Base-by-base conservation (phyloP, 2,329 filamentous ascomycete genomes). In the Thermochaetoides dissita region DNA sequence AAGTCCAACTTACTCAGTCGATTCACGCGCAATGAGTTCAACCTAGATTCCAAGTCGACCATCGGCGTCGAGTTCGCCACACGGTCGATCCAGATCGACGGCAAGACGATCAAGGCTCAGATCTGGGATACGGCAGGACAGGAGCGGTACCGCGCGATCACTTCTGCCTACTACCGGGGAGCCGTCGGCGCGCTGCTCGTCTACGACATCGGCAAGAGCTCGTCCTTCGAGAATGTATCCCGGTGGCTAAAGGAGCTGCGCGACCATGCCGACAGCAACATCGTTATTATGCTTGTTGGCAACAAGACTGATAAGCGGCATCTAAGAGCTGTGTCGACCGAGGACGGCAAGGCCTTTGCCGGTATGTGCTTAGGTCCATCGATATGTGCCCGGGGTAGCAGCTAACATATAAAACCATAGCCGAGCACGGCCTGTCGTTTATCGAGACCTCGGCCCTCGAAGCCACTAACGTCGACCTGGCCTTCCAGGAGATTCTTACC, bases 241-340 rank as follows among this genome's bases (percentile, higher is more conserved):
- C 78, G 93, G 68, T 98, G 91, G 91, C 70, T 98, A 71, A 98
- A 96, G 72, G 91, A 98, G 73, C 74, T 98, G 60, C 80, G 91
- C 57, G 91, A 95, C 61, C 88, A 98, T 66, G 91, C 91, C 55
- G 91, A 98, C 63, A 88, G 87, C 57, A 96, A 96, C 70, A 95
- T 96, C 58, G 88, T 98, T 57, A 98, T 98, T 63, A 98, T 98
- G 91, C 72, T 98, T 58, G 91, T 96, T 43, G 91, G 91, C 65
- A 98, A 98, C 79, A 98, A 98, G 83, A 96, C 88, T 66, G 91
- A 98, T 94, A 83, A 96, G 81, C 84, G 88, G 66, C 91, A 98
- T 68, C 74, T 98, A 59, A 79, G 91, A 63, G 91, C 91, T 52
- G 91, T 98, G 53, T 87, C 91, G 40, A 98, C 91, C 47, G 91